phyloP scores from a whole-genome alignment of 139 green algal genomes.

The Chlorella sp. region DNA sequence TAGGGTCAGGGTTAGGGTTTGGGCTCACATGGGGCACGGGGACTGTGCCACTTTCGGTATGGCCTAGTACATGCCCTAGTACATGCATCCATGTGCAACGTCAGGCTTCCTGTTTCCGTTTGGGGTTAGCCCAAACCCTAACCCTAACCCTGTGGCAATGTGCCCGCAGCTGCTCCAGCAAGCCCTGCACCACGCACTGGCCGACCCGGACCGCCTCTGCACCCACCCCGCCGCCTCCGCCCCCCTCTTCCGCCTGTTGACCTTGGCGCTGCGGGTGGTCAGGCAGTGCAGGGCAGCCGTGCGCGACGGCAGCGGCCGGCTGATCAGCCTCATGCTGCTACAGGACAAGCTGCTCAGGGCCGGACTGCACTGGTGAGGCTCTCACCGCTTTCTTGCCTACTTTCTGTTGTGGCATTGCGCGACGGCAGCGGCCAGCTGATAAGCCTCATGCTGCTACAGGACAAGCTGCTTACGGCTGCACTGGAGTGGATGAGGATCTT shows the following conservation, averaged over 20 bases:
- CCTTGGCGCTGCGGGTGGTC: slow-evolving; percentile 32
- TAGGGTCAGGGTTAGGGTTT: too few relatives aligned
- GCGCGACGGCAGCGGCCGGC: neutral
- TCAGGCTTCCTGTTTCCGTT: too few relatives aligned
- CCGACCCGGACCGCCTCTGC: slow-evolving; percentile 23
- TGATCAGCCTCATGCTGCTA: slow-evolving; percentile 16
- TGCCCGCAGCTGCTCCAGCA: neutral
- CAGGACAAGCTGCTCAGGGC: slow-evolving; percentile 27
- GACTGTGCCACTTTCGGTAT: too few relatives aligned
- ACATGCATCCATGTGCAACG: too few relatives aligned
- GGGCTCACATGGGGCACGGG: too few relatives aligned
- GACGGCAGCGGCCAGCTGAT: neutral
- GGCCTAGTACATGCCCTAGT: too few relatives aligned
- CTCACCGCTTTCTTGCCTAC: neutral
- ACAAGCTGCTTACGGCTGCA: slow-evolving; percentile 26
- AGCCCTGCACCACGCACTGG: slow-evolving; percentile 40
- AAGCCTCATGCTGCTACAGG: slow-evolving; percentile 22
- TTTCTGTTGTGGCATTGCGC: neutral
- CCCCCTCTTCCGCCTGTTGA: slow-evolving; percentile 54
- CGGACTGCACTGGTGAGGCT: slow-evolving; percentile 27
- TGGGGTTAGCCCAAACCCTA: too few relatives aligned
- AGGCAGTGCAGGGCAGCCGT: neutral
- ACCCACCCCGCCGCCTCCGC: slow-evolving; percentile 52
- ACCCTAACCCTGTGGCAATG: neutral
- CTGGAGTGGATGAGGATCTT: slow-evolving; percentile 22